Conservation (phyloP, 2,329 filamentous ascomycete species). For the Trichoderma polysporum region DNA sequence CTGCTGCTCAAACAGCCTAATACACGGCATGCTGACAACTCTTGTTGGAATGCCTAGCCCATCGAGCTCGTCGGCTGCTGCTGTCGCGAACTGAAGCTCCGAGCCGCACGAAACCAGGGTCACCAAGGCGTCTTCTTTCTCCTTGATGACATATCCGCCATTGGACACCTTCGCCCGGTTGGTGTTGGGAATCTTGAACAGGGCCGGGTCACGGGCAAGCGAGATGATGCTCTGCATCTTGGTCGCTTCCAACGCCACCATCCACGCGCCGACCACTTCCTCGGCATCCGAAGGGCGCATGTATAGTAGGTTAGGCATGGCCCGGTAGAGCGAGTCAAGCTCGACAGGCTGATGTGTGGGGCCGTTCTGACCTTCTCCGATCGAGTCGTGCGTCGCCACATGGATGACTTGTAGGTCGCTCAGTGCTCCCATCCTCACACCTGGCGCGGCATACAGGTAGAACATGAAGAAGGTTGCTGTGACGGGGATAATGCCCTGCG, state of each 20-base stretch:
- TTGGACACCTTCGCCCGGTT: constrained; percentile 41
- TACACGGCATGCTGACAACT: constrained; percentile 41
- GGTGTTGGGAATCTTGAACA: constrained; percentile 41
- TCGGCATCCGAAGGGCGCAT: no score
- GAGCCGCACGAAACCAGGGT: constrained; percentile 43
- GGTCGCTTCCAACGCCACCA: constrained; percentile 43
- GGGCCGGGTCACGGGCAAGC: constrained; percentile 32
- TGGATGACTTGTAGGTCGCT: constrained; percentile 57
- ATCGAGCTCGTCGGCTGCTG: constrained; percentile 37
- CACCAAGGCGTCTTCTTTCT: constrained; percentile 44
- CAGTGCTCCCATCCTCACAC: constrained; percentile 59
- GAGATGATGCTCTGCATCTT: constrained; percentile 49
- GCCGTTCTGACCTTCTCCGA: constrained; percentile 59
- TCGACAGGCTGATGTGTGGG: constrained; percentile 63
- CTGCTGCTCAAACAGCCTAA: constrained; percentile 36
- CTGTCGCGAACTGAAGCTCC: constrained; percentile 41
- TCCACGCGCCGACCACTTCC: constrained; percentile 56
- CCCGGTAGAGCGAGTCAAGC: no score
- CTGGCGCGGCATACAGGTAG: constrained; percentile 52
- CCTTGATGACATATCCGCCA: constrained; percentile 48
- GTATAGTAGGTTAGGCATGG: no score
- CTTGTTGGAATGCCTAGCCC: constrained; percentile 34
- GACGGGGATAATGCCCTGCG: constrained; percentile 54
- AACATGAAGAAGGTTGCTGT: constrained; percentile 65
- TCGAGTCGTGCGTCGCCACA: constrained; percentile 60